Base-by-base conservation (phyloP, 305 asterid species). In the Fraxinus baroniana region DNA sequence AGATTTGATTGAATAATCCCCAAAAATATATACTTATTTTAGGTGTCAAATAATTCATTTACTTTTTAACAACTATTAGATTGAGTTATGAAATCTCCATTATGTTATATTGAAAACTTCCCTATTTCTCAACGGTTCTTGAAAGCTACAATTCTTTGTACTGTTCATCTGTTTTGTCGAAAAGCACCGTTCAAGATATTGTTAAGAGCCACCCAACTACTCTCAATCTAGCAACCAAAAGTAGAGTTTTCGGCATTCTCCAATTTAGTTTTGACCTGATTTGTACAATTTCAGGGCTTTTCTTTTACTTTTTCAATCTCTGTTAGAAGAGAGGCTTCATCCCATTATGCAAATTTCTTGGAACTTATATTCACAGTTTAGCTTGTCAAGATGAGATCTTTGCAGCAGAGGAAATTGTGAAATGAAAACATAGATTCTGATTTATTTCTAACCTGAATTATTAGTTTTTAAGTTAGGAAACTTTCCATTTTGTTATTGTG, bases 361-460 rank as follows among this genome's bases (percentile, higher is more conserved):
- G 71, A 76, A 60, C 18, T 60, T 71, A 7, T 78, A 52, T 52
- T 57, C 44, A 57, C 74, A 78, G 20, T 78, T 78, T 78, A 57
- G 80, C 70, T 60, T 3, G 28, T 7, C 4, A 7, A n/a, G 4
- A 8, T 1, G 10, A 7, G 28, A 7, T 20, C 12, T 8, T 20
- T 60, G 70, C 15, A 20, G 70, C 70, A 1, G 0, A 0, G 28
- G 28, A 20, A 20, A 18, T 60, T 28, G 70, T 60, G 70, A 60
- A 20, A 60, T 1, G 70, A 60, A 60, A 60, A 18, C 32, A 7
- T 60, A 60, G 15, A 22, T 60, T 60, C 70, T 7, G 3, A 60
- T 60, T 60, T 20, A 60, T 20, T 60, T 60, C 3, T 46, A 46
- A 46, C 57, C 57, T 4, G 18, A 41, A 41, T 41, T 41, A 41